phyloP scores from a whole-genome alignment of 2,329 filamentous ascomycete species.

The Colletotrichum limetticola region DNA sequence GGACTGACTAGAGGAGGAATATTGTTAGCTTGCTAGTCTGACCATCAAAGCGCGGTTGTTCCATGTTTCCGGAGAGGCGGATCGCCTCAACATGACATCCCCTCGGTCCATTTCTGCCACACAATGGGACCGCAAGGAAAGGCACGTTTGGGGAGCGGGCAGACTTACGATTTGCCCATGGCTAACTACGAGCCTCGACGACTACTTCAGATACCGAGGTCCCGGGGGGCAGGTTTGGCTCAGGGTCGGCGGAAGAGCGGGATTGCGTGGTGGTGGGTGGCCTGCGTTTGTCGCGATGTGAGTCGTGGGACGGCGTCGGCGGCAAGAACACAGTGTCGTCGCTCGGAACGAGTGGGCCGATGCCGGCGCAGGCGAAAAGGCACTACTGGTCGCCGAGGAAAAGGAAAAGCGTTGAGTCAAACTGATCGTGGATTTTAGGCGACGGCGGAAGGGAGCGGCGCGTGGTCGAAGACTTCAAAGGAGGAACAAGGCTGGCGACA shows the following conservation, averaged over 20 bases:
- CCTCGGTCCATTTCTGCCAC: neutral
- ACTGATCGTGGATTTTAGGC: neutral
- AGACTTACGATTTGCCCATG: constrained; percentile 61
- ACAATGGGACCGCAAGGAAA: neutral
- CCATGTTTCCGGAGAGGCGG: neutral
- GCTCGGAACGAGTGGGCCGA: neutral
- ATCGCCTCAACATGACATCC: neutral
- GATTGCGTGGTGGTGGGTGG: neutral
- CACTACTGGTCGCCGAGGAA: neutral
- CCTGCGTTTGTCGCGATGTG: constrained; percentile 15
- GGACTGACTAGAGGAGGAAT: constrained; percentile 76
- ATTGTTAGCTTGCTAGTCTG: constrained; percentile 38
- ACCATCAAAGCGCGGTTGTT: neutral
- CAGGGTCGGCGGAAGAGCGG: neutral
- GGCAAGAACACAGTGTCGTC: constrained; percentile 9
- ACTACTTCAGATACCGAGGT: neutral
- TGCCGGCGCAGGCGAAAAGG: neutral
- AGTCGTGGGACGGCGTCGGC: neutral
- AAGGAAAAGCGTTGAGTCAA: neutral
- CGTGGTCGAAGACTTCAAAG: neutral
- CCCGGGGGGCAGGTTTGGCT: neutral
- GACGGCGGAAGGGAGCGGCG: neutral
- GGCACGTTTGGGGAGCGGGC: neutral
- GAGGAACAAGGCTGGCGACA: constrained; percentile 20
- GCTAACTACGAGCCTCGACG: constrained; percentile 11